Percentiles rank a stretch among this genome's conserved stretches.
phyloP scores from a whole-genome alignment of 345 rosid genomes.

The Brassica cretica region DNA sequence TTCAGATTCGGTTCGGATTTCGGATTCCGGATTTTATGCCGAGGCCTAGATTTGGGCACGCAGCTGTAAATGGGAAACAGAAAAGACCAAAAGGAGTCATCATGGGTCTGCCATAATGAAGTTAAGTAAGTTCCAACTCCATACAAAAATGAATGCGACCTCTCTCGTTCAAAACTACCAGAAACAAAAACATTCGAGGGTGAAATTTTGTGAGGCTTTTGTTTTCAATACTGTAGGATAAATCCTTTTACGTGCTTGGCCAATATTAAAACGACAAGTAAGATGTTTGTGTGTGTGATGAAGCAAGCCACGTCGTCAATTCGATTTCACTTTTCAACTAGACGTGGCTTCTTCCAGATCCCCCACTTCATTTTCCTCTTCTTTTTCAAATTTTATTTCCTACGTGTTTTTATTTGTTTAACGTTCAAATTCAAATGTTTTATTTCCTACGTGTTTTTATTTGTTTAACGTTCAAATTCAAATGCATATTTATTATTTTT shows the following conservation, averaged over 20 bases:
- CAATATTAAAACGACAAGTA: conserved; percentile 5
- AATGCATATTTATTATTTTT: not conserved
- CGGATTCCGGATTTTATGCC: too few species aligned
- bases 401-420: conserved; percentile 8
- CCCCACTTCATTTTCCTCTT: conserved; percentile 9
- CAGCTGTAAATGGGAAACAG: not conserved
- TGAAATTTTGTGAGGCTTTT: conserved; percentile 1
- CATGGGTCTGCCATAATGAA: conserved; percentile 17
- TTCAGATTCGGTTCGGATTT: too few species aligned
- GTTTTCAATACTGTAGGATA: not conserved
- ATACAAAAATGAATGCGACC: conserved; percentile 1
- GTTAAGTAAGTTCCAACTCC: conserved; percentile 27
- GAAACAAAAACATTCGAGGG: not conserved
- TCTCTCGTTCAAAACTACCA: not conserved
- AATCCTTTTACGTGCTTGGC: not conserved
- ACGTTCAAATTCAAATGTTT: not conserved
- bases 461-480: not conserved
- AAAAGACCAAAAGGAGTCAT: conserved; percentile 24
- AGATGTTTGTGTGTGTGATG: conserved; percentile 7
- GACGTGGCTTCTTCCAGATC: conserved; percentile 31
- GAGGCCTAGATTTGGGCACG: conserved; percentile 10
- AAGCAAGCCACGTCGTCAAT: conserved; percentile 5
- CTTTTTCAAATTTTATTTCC: not conserved
- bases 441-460: conserved; percentile 7
- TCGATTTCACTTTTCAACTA: conserved; percentile 3